Conservation (phyloP, 805 yeast species). For the Nematodospora valgi region DNA sequence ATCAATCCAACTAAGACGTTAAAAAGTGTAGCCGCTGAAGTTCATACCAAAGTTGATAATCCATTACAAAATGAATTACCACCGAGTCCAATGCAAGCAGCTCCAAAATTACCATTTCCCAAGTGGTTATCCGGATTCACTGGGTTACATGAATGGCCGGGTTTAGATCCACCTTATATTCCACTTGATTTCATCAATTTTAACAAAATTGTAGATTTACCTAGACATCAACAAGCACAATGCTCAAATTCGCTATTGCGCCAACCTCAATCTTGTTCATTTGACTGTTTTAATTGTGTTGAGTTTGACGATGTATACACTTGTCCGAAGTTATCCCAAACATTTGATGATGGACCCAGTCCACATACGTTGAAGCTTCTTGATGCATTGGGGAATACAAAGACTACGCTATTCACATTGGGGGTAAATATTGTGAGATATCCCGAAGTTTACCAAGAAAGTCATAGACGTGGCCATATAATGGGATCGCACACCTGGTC, state of each 20-base stretch:
- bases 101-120: slow-evolving; percentile 55
- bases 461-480: slow-evolving; percentile 65
- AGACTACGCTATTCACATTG: slow-evolving; percentile 78
- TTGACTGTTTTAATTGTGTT: slow-evolving; percentile 81
- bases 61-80: neutral
- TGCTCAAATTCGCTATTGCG: slow-evolving; percentile 40
- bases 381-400: slow-evolving; percentile 40
- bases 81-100: slow-evolving; percentile 6
- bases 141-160: slow-evolving; percentile 80
- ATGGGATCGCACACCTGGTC: slow-evolving; percentile 92
- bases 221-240: slow-evolving; percentile 51
- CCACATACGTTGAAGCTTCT: slow-evolving; percentile 63
- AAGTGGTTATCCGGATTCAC: slow-evolving; percentile 75
- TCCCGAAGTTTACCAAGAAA: slow-evolving; percentile 67
- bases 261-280: slow-evolving; percentile 52
- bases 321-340: slow-evolving; percentile 74
- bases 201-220: slow-evolving; percentile 32
- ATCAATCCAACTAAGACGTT: no score
- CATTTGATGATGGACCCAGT: slow-evolving; percentile 95
- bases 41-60: no score
- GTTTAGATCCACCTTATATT: slow-evolving; percentile 80
- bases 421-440: slow-evolving; percentile 76
- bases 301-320: slow-evolving; percentile 72
- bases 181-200: slow-evolving; percentile 72
- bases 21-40: no score